Base-by-base conservation (phyloP, 1,139 yeast genomes). In the Yamadazyma jaroonii region DNA sequence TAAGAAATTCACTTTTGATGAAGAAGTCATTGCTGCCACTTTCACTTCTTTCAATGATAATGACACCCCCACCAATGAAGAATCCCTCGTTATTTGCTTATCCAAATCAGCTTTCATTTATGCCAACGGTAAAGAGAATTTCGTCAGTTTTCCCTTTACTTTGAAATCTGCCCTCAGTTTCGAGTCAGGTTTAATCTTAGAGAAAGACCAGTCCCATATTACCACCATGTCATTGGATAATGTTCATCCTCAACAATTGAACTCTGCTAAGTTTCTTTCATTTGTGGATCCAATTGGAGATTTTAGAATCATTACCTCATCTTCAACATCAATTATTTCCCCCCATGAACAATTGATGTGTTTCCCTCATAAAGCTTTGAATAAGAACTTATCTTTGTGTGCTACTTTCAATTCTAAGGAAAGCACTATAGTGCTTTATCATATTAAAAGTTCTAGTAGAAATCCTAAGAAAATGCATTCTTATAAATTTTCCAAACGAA, bases 201-300 rank as follows among this genome's bases (percentile, higher is more conserved):
- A 82, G 49, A 65, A 78, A 31, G 73, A 69, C 35, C 60, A 53
- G 29, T 50, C 47, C 17, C 54, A 44, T 9, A 32, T 46, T 4
- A 29, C 39, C 1, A 30, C 37, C 14, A 9, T 17, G 5, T 26
- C 25, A 29, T 38, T 8, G 22, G 44, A 41, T 21, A 46, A 45
- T 21, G 29, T 45, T 7, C 55, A 52, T 42, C 55, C 56, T 13
- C 66, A 50, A 25, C 62, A 51, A 36, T 46, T 52, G 33, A 54
- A 49, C 34, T 42, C 58, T 49, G 64, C 79, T 3, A 69, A 73
- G 36, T 79, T 85, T 48, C 62, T 84, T 42, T 74, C 88, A 0
- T 59, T 86, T 46, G 72, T 77, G 1, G 90, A 84, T 49, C 90
- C 95, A 1, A 62, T 82, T 34, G 77, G 77, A 3, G 90, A 85